Base-by-base conservation (phyloP, 306 rosid genomes). In the Oemleria cerasiformis region DNA sequence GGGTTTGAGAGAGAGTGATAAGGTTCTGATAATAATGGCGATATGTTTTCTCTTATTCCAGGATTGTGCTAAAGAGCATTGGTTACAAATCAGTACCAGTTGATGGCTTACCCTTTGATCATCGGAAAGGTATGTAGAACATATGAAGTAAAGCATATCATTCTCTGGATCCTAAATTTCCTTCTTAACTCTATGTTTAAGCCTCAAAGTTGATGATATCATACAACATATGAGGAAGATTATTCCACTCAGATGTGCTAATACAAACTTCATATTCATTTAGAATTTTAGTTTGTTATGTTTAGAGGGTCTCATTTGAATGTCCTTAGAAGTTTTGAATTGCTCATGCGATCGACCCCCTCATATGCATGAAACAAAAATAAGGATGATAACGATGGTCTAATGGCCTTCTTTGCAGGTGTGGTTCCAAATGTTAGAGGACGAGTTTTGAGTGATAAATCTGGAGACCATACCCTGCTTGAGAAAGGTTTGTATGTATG, bases 61-160 rank as follows among this genome's bases (percentile, higher is more conserved):
- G 98, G 89, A 72, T 94, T 85, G 94, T 79, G 65, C 83, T 89
- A 34, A 91, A 91, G 92, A 91, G 98, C 86, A 91, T 94, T 79
- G 98, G 97, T 56, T 94, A 91, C 83, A 94, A 86, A 85, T 89
- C 98, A 63, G 65, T 86, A 78, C 95, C 92, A 8, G 90, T 88
- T 49, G 88, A 87, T 68, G 98, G 92, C 79, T 79, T 94, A 43
- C 94, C 95, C 72, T 94, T 94, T 64, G 91, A 91, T 82, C 80
- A 86, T 68, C 79, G 73, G 79, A 91, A 85, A 89, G 98, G 97
- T 91, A 74, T 6, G 50, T 20, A 15, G 25, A 65, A 4, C n/a
- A n/a, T n/a, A n/a, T n/a, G 25, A 9, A 63, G 9, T 39, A 21
- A 17, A 39, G 48, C 48, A 41, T 63, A 63, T 40, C 17, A 21